phyloP scores from a whole-genome alignment of 2,329 filamentous ascomycete species.

The Calonectria pteridis region DNA sequence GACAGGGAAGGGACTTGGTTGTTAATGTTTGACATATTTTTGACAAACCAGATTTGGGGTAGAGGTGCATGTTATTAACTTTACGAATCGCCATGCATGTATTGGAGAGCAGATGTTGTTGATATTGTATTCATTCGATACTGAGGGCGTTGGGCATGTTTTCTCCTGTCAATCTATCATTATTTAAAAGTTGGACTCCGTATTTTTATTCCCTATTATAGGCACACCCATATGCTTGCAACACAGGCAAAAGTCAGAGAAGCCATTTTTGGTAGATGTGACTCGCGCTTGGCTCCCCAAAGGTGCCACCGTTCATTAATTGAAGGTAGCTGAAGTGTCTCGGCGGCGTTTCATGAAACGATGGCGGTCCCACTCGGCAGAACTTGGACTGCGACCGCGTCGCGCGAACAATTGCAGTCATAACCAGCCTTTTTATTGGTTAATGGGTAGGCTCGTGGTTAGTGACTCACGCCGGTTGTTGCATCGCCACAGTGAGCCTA shows the following conservation, averaged over 20 bases:
- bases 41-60: neutral
- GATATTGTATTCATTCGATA: neutral
- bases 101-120: neutral
- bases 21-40: neutral
- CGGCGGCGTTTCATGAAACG: neutral
- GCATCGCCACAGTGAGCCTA: slow-evolving; percentile 21
- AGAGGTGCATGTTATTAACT: neutral
- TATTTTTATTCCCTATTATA: neutral
- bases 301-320: neutral
- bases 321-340: neutral
- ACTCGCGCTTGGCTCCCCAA: neutral
- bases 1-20: neutral
- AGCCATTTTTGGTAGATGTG: neutral
- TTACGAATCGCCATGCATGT: neutral
- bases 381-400: too few species aligned
- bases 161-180: neutral
- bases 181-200: neutral
- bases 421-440: neutral
- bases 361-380: neutral
- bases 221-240: neutral
- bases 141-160: neutral
- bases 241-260: neutral
- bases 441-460: neutral
- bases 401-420: neutral
- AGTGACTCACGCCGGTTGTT: slow-evolving; percentile 17